Conservation (phyloP, 2,329 filamentous ascomycete species). For the Microdochium nivale region DNA sequence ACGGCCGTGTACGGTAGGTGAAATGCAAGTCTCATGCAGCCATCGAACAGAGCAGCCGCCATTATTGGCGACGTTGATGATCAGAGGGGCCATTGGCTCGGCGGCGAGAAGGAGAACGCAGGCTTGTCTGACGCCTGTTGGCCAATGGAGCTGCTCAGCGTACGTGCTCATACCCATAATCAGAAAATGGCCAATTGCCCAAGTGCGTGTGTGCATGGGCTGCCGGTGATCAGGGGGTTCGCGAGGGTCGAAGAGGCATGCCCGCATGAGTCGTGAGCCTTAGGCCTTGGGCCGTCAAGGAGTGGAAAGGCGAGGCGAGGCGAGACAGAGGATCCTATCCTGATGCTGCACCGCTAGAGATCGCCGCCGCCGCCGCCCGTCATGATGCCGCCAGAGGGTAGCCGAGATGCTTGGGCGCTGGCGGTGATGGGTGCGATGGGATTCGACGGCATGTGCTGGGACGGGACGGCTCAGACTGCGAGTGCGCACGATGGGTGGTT, state of each 20-base stretch:
- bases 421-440: not conserved
- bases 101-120: not conserved
- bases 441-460: not conserved
- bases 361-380: not conserved
- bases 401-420: not conserved
- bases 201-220: no score
- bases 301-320: not conserved
- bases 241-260: not conserved
- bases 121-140: not conserved
- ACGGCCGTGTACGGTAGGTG: not conserved
- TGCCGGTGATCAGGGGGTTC: not conserved
- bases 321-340: not conserved
- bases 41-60: not conserved
- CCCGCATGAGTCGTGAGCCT: not conserved
- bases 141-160: not conserved
- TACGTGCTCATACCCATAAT: not conserved
- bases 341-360: not conserved
- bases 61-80: not conserved
- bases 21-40: not conserved
- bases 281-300: not conserved
- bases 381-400: not conserved
- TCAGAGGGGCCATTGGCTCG: slow-evolving; percentile 1
- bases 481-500: not conserved
- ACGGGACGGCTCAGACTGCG: not conserved
- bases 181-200: not conserved